Base-by-base conservation (phyloP, 805 yeast species). In the Sporopachydermia lactativora region DNA sequence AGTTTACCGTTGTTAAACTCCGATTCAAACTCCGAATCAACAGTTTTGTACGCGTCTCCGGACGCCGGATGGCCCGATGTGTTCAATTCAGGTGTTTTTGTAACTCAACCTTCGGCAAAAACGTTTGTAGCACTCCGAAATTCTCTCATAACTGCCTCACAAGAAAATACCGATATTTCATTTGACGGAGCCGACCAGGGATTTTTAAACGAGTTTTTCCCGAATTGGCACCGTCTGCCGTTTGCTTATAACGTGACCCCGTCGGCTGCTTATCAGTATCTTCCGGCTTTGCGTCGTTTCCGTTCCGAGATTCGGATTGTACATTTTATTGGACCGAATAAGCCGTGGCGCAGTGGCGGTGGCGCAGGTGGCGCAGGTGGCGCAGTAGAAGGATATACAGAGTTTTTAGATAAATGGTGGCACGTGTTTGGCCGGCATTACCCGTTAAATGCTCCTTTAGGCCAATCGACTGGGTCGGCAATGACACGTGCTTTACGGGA, bases 181-280 rank as follows among this genome's bases (percentile, higher is more conserved):
- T 82, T 84, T 49, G 96, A 86, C 58, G 95, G 95, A 35, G 89
- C 94, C 2, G 96, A 86, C 59, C 96, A 86, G 58, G 96, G 96
- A 8, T 64, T 86, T 31, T 64, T 86, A 46, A 86, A 86, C 57
- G 82, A 81, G 52, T 79, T 71, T 51, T 84, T 82, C 54, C 49
- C 43, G 11, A 56, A 59, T 41, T 88, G 96, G 96, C 57, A 65
- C 19, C 68, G 73, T 38, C 60, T 92, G 38, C 88, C 96, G 2
- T 89, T 88, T 50, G 49, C 73, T 37, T 89, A 75, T 64, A 89
- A 89, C 52, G 94, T 89, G 19, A 89, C 96, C 41, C 68, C 73
- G 28, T 65, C 66, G 16, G 57, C 70, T 4, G 66, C 68, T 39
- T 83, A 83, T 53, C 79, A 83, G 58, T 81, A 77, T 58, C 61